Evolutionary conservation across 768 basidiomycete genomes (phyloP).

Genomic region (Trametes elegans): DNA sequence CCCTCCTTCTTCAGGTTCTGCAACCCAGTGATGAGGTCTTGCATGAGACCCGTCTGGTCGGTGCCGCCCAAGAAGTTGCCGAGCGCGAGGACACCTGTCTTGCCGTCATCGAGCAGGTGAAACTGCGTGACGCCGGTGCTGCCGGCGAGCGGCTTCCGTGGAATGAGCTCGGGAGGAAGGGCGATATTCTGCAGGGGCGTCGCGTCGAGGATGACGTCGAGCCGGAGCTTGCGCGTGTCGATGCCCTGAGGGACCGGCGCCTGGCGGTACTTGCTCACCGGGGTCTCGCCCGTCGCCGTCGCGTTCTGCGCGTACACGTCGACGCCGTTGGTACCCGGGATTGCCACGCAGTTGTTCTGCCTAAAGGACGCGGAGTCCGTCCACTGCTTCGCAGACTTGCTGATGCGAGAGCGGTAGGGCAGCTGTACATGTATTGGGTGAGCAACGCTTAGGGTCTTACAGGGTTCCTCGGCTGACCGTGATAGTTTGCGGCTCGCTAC

Average conservation of each 20-base stretch:
- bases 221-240: slow-evolving; percentile 31
- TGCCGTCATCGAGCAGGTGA: slow-evolving; percentile 49
- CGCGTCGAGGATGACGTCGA: slow-evolving; percentile 51
- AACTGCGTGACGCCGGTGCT: slow-evolving; percentile 55
- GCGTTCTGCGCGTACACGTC: slow-evolving; percentile 25
- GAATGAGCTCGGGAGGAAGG: slow-evolving; percentile 36
- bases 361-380: slow-evolving; percentile 48
- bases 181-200: slow-evolving; percentile 40
- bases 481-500: slow-evolving; percentile 40
- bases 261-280: slow-evolving; percentile 25
- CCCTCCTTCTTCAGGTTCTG: slow-evolving; percentile 45
- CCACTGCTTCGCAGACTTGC: slow-evolving; percentile 43
- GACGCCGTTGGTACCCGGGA: slow-evolving; percentile 44
- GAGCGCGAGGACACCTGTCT: slow-evolving; percentile 55
- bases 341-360: slow-evolving; percentile 51
- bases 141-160: slow-evolving; percentile 37
- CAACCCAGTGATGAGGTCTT: slow-evolving; percentile 45
- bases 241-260: slow-evolving; percentile 17
- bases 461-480: slow-evolving; percentile 33
- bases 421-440: slow-evolving; percentile 40
- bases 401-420: slow-evolving; percentile 57
- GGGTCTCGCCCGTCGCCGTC: not conserved
- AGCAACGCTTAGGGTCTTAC: not conserved
- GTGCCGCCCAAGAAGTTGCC: slow-evolving; percentile 62
- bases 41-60: slow-evolving; percentile 39